Base-by-base conservation (phyloP, 2,329 filamentous ascomycete species). In the Hypoxylon sp. region DNA sequence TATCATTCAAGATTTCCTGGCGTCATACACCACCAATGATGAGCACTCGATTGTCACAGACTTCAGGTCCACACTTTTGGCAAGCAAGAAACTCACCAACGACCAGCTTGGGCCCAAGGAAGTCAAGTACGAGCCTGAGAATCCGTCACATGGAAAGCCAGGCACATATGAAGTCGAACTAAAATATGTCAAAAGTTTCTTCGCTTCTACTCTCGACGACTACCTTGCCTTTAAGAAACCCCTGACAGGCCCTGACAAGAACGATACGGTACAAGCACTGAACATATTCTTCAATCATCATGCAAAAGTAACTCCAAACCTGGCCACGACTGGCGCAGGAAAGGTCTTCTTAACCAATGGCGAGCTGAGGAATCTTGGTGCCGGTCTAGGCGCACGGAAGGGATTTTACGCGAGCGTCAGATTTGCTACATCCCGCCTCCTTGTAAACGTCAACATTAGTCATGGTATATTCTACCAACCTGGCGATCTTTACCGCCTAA, bases 21-120 rank as follows among this genome's bases (percentile, higher is more conserved):
- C n/a, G n/a, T n/a, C n/a, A n/a, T n/a, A n/a, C n/a, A n/a, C n/a
- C n/a, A n/a, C n/a, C n/a, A n/a, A n/a, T n/a, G n/a, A n/a, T n/a
- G n/a, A n/a, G n/a, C n/a, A n/a, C n/a, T n/a, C n/a, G n/a, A n/a
- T 72, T 3, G 67, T 67, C 9, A 69, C 67, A 2, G 71, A 72
- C 44, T 73, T 71, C 56, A 65, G 53, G 47, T 64, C 67, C 1
- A 70, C 63, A 0, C 45, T 73, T 1, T 57, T 74, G 20, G 60
- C 69, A 4, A 62, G 59, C 1, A 46, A 27, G 7, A 51, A 60
- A 16, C 42, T 72, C 5, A 35, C 49, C 2, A 8, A 36, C 7
- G 41, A 57, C 2, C 40, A 55, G 5, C 19, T 25, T 4, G 9
- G 13, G 30, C 9, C 15, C 11, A 1, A 7, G 43, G 4, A 20